Conservation (phyloP, 2,329 filamentous ascomycete species). For the Chaetomiaceae sp. region DNA sequence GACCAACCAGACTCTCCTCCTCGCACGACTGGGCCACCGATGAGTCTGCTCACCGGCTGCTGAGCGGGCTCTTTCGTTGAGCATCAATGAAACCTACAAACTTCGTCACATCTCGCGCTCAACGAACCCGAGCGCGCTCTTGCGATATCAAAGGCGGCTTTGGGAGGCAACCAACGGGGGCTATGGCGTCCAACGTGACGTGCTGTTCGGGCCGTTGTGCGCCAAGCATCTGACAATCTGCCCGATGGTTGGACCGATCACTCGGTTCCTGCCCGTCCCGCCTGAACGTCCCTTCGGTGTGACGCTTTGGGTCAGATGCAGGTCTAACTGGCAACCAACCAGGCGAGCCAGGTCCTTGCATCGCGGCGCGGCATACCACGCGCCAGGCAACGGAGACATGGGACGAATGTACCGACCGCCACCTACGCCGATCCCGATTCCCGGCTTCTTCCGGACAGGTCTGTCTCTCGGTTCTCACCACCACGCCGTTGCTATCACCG, state of each 20-base stretch:
- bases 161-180: constrained; percentile 2
- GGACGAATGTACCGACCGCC: not conserved
- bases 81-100: too few relatives aligned
- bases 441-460: not conserved
- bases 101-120: constrained; percentile 15
- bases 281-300: not conserved
- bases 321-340: too few relatives aligned
- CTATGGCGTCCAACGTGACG: constrained; percentile 13
- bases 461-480: not conserved
- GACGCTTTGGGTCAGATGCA: not conserved
- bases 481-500: not conserved
- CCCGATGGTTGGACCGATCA: not conserved
- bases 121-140: not conserved
- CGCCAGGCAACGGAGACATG: constrained; percentile 8
- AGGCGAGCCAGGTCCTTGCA: not conserved
- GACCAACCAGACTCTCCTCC: not conserved
- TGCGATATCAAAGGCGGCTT: not conserved
- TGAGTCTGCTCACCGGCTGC: not conserved
- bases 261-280: constrained; percentile 7
- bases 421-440: not conserved
- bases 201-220: constrained; percentile 1
- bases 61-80: not conserved
- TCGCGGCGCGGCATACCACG: constrained; percentile 5
- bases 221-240: constrained; percentile 3
- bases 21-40: constrained; percentile 1